A percentile compares a stretch with the other conserved stretches of the same genome.
These are phyloP conservation scores for Staphylotrichum longicolle DNA, from an alignment of 495 filamentous ascomycete species.

Conservation along the genomic window DNA sequence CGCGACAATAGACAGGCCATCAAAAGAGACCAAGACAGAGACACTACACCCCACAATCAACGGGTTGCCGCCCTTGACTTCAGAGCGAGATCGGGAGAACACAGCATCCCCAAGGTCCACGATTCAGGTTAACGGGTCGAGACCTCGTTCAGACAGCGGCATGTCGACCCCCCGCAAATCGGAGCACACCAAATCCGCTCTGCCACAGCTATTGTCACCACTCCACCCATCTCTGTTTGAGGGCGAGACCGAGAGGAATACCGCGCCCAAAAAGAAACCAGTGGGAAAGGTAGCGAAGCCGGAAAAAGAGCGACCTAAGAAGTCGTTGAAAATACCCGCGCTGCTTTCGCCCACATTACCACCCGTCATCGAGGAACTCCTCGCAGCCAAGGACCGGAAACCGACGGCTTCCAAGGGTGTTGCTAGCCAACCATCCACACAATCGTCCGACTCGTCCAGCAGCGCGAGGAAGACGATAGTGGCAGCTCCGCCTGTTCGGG, in stretches of 20 bases:
- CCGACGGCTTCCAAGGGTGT: conserved; percentile 36
- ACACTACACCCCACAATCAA: conserved; percentile 35
- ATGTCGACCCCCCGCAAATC: conserved; percentile 38
- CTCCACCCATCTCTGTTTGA: conserved; percentile 41
- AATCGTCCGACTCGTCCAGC: conserved; percentile 38
- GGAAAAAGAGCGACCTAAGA: conserved; percentile 35
- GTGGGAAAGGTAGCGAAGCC: conserved; percentile 35
- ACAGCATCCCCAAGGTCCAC: conserved; percentile 40
- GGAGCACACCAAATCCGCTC: conserved; percentile 31
- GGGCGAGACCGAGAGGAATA: conserved; percentile 29
- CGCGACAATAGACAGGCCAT: conserved; percentile 27
- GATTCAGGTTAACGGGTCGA: conserved; percentile 47
- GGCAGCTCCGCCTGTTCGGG: conserved; percentile 21
- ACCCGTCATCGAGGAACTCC: conserved; percentile 43
- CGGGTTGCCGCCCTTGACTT: conserved; percentile 31
- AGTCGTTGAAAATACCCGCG: conserved; percentile 33
- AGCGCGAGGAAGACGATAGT: conserved; percentile 40
- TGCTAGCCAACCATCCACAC: conserved; percentile 29
- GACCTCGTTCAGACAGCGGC: conserved; percentile 32
- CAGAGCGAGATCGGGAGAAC: conserved; percentile 33
- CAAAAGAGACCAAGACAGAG: conserved; percentile 29
- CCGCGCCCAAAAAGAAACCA: conserved; percentile 30
- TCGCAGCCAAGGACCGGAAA: conserved; percentile 34
- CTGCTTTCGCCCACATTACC: conserved; percentile 51
- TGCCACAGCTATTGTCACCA: conserved; percentile 43